Evolutionary conservation across 2,329 filamentous ascomycete genomes (phyloP).

Genomic region (Trichoderma breve): DNA sequence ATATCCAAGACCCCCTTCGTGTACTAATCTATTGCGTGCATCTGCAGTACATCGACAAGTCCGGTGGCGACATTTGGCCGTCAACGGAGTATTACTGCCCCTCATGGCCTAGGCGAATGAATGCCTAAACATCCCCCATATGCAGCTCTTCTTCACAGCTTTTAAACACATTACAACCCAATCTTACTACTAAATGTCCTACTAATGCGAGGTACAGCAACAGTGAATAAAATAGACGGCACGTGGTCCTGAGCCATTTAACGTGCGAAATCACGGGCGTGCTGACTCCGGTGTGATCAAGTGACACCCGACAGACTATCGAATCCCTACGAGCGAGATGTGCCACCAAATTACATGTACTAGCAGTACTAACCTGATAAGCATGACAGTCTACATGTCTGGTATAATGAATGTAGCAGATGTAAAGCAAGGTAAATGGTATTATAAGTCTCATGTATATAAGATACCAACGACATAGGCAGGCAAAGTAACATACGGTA

Average conservation of each 20-base stretch:
- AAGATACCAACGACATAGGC: background rate
- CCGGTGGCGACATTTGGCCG: background rate
- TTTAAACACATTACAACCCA: background rate
- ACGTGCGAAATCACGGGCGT: constrained; percentile 3
- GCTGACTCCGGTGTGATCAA: background rate
- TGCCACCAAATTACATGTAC: background rate
- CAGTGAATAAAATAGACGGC: background rate
- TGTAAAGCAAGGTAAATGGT: background rate
- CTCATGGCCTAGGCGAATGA: background rate
- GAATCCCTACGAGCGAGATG: background rate
- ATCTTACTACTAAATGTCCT: background rate
- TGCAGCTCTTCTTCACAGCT: background rate
- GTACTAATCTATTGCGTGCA: background rate
- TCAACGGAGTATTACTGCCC: background rate
- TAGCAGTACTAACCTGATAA: background rate
- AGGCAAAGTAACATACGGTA: background rate
- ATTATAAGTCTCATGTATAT: background rate
- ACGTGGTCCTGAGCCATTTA: constrained; percentile 9
- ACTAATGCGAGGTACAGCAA: background rate
- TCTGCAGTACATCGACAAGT: background rate
- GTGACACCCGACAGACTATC: background rate
- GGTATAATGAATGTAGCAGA: no score
- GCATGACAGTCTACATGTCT: background rate
- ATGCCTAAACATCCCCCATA: no score
- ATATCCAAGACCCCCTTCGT: background rate